These are phyloP conservation scores for Astrothelium macrocarpum DNA, from an alignment of 495 filamentous ascomycete species.

Conservation along the genomic window DNA sequence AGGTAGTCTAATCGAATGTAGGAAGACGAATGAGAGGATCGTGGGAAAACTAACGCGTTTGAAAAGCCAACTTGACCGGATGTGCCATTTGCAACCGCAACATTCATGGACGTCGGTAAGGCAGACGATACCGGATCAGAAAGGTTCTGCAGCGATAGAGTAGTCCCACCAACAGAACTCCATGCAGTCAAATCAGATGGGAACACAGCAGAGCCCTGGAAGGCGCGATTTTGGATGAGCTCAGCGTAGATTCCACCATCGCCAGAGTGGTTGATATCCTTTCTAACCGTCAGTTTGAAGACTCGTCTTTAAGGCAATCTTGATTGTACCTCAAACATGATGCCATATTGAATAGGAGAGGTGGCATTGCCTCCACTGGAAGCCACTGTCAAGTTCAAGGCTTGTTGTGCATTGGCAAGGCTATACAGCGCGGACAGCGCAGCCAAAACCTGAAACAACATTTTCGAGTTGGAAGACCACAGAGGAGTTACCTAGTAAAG, in stretches of 20 bases:
- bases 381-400: conserved; percentile 31
- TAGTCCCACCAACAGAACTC: conserved; percentile 42
- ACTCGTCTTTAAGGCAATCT: conserved; percentile 7
- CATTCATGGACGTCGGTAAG: conserved; percentile 50
- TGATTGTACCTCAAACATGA: conserved; percentile 47
- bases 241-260: conserved; percentile 73
- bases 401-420: conserved; percentile 12
- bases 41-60: neutral
- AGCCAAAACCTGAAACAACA: conserved; percentile 14
- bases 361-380: conserved; percentile 45
- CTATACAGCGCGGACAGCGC: conserved; percentile 11
- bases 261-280: conserved; percentile 67
- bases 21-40: neutral
- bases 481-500: too few relatives aligned
- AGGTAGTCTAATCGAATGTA: neutral
- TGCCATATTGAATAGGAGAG: conserved; percentile 46
- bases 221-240: conserved; percentile 64
- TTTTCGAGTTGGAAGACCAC: too few relatives aligned
- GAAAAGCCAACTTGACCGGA: conserved; percentile 16
- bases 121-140: conserved; percentile 41
- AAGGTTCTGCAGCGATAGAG: conserved; percentile 41
- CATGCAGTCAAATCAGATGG: conserved; percentile 42
- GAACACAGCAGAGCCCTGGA: conserved; percentile 40
- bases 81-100: conserved; percentile 27
- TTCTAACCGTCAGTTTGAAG: conserved; percentile 8